phyloP scores from a whole-genome alignment of 805 yeast genomes.

The Danielia oregonensis region DNA sequence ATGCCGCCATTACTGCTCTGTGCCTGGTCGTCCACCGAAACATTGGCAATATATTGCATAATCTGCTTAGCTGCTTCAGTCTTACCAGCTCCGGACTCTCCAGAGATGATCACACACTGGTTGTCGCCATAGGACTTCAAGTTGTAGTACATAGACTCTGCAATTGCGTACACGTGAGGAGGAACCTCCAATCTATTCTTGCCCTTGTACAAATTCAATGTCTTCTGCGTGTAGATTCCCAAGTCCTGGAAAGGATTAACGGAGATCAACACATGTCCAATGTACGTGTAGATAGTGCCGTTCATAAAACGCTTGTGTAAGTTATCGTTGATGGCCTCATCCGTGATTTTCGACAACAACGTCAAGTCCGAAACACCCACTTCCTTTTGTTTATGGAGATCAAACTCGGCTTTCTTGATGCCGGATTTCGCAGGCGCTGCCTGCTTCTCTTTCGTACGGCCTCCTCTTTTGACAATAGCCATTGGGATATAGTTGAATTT shows the following conservation, averaged over 20 bases:
- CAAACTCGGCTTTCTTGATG: conserved; percentile 86
- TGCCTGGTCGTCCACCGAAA: conserved; percentile 55
- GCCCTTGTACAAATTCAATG: conserved; percentile 74
- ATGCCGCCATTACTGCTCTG: conserved; percentile 58
- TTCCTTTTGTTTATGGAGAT: conserved; percentile 82
- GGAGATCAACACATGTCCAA: conserved; percentile 91
- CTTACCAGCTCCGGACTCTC: conserved; percentile 97
- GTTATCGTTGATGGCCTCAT: conserved; percentile 90
- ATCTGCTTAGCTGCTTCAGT: conserved; percentile 97
- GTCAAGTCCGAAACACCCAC: conserved; percentile 98
- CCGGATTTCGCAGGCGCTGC: conserved; percentile 57
- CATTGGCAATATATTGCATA: conserved; percentile 94
- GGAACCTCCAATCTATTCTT: conserved; percentile 94
- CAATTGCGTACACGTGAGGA: conserved; percentile 97
- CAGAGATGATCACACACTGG: conserved; percentile 96
- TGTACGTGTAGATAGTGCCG: conserved; percentile 86
- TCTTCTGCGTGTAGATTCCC: conserved; percentile 87
- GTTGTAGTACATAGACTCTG: conserved; percentile 94
- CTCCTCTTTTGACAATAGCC: conserved; percentile 79
- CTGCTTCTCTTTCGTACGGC: conserved; percentile 51
- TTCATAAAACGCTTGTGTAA: conserved; percentile 84
- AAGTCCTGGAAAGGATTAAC: conserved; percentile 95
- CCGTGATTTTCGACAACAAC: conserved; percentile 79
- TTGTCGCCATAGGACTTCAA: conserved; percentile 90
- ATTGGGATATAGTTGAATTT: conserved; percentile 25